Evolutionary conservation across 116 monocot genomes (phyloP), one percentile per base, ranked within the genome.

Genomic region (Trichopus zeylanicus): DNA sequence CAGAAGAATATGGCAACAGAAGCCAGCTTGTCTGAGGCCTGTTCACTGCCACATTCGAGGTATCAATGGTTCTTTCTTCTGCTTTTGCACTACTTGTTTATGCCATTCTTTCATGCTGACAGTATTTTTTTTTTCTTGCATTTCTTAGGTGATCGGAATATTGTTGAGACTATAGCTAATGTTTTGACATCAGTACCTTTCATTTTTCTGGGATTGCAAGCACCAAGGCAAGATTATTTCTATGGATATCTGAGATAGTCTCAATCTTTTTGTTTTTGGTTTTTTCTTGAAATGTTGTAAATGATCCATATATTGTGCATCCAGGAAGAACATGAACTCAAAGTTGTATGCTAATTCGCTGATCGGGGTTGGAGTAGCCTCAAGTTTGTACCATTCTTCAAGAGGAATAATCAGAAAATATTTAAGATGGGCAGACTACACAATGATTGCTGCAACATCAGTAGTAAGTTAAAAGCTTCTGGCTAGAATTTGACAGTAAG

Each of bases 391-490:
- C 67, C 93, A 94, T 81, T 78, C 63, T 60, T 94, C 93, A 51
- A 77, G 86, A 64, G 93, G 93, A 60, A 33, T 78, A 66, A 48
- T 80, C 52, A 86, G 89, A 71, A 89, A 73, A 56, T 72, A 70
- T 48, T 69, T 94, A 19, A 89, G 83, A 76, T 89, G 93, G 93
- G 85, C 75, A 48, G 93, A 94, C 72, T 94, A 94, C 53, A 81
- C 93, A 62, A 89, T 86, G 89, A 94, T 94, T 48, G 89, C 89
- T 27, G 59, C 89, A 54, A 61, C 93, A 55, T 76, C 89, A 59
- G 56, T 94, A 53, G 93, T 93, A 77, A 88, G 88, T 73, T 37
- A 5, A 12, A 55, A 27, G 25, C 56, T 37, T 1, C 46, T 55
- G 29, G 28, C 16, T 0, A 15, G 16, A 13, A 42, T 42, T n/a